These are phyloP conservation scores for Cinnamomum chago DNA, from an alignment of 164 flowering plant genomes.

Conservation along the genomic window DNA sequence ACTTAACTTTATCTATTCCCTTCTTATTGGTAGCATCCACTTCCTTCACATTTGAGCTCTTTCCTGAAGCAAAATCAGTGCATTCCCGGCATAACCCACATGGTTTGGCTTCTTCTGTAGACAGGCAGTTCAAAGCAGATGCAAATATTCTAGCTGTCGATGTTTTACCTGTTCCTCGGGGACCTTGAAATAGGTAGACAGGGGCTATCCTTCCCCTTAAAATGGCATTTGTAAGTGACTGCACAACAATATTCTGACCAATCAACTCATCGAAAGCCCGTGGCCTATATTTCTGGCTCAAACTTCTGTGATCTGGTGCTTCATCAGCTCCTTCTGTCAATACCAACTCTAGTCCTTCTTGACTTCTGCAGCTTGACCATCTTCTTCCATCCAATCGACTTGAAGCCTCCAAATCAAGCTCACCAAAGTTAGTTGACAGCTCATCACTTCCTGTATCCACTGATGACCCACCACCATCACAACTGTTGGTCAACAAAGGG, in stretches of 20 bases:
- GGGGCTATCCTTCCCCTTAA: constrained; percentile 75
- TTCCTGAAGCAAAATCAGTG: constrained; percentile 54
- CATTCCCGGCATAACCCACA: constrained; percentile 89
- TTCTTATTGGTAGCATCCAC: constrained; percentile 72
- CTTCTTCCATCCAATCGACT: constrained; percentile 93
- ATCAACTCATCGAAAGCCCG: constrained; percentile 73
- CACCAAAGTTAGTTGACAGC: constrained; percentile 78
- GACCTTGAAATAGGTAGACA: constrained; percentile 92
- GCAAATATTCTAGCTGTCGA: constrained; percentile 84
- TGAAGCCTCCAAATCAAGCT: constrained; percentile 89
- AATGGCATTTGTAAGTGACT: constrained; percentile 67
- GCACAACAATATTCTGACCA: constrained; percentile 87
- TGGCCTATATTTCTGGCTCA: constrained; percentile 90
- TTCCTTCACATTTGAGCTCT: constrained; percentile 49
- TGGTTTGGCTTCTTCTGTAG: constrained; percentile 64
- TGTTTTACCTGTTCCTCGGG: constrained; percentile 96
- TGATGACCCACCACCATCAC: constrained; percentile 58
- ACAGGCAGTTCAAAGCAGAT: constrained; percentile 78
- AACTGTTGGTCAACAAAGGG: constrained; percentile 58
- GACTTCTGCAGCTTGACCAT: constrained; percentile 91
- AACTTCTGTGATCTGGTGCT: constrained; percentile 55
- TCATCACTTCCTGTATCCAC: constrained; percentile 69
- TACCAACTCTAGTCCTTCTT: constrained; percentile 60
- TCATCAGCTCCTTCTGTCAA: constrained; percentile 43
- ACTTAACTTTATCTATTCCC: constrained; percentile 47